Base-by-base conservation (phyloP, 345 rosid species). In the Ailanthus altissimus region DNA sequence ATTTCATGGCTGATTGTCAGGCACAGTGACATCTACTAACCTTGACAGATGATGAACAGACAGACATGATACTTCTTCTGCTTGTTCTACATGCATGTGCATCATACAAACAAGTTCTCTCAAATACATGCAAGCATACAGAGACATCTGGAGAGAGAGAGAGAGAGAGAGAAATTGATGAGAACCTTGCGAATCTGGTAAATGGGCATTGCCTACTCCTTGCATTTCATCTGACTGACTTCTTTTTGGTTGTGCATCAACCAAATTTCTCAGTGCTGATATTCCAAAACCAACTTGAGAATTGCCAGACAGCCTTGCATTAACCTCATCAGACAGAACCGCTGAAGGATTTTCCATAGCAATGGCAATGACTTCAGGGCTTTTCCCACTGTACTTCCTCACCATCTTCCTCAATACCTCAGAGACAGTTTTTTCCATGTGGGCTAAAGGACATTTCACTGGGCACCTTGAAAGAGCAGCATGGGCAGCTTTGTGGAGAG, bases 401-500 rank as follows among this genome's bases (percentile, higher is more conserved):
- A 96, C 99, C 86, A 89, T 91, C 88, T 93, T 96, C 85, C 97
- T 90, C 76, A 96, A 77, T 18, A 96, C 82, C 81, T 92, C 98
- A 1, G 97, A 82, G 43, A 93, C 98, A 10, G 88, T 91, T 88
- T 93, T 92, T 84, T 96, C 99, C 90, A 93, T 83, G 85, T 96
- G 99, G 71, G 90, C 78, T 82, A 93, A 86, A 78, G 98, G 98
- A 80, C 97, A 88, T 45, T 78, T 91, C 74, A 89, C 90, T 43
- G 98, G 97, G 86, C 97, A 93, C 76, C 97, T 93, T 63, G 97
- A 91, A 47, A 93, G 88, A 63, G 98, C 84, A 69, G 95, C 99
- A 81, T 91, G 93, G 53, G 99, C 98, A 78, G 97, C 99, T 85
- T 90, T 92, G 81, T 92, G 84, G 64, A 96, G 94, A 65, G 94